Base-by-base conservation (phyloP, 129 eudicot species). In the Calendula officinalis region DNA sequence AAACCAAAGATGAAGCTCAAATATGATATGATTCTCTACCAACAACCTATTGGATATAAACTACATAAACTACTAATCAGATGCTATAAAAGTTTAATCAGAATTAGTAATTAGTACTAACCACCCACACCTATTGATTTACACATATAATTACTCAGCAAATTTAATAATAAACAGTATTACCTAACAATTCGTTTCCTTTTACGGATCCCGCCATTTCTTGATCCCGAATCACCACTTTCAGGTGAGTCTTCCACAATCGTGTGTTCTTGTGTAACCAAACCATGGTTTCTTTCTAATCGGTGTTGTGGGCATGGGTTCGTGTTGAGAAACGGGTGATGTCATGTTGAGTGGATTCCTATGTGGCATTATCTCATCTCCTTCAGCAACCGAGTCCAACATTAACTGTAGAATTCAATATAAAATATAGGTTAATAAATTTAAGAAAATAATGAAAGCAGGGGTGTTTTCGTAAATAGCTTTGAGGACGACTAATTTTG, bases 221-320 rank as follows among this genome's bases (percentile, higher is more conserved):
- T 64, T 53, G 83, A 73, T 64, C 70, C 73, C 1, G 66, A 56
- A 7, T 75, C 83, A 52, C 63, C 68, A 60, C 84, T 72, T 56
- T 80, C 87, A 6, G 96, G 96, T 2, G 96, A 85, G 77, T 85
- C 94, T 70, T 71, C 85, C 14, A 82, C 94, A 14, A 89, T 73
- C 10, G 74, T 12, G 22, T 83, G 86, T 39, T 89, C 94, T 73
- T 82, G 96, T 70, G 83, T 12, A 73, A 89, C 85, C 58, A 81
- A 75, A 56, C 96, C 94, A 13, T 94, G 90, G 46, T 89, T 89
- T 58, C 96, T 82, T 89, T 49, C 95, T 78, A 32, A 89, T 85
- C 11, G 94, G 95, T 5, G 90, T 85, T 32, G 97, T 78, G 7
- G 87, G 87, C 32, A 71, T 53, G 32, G 72, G 37, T 22, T 69